Percentiles rank a stretch among this genome's conserved stretches.
Conservation (phyloP, 1,284 basidiomycete genomes). For the Tremellales sp. region DNA sequence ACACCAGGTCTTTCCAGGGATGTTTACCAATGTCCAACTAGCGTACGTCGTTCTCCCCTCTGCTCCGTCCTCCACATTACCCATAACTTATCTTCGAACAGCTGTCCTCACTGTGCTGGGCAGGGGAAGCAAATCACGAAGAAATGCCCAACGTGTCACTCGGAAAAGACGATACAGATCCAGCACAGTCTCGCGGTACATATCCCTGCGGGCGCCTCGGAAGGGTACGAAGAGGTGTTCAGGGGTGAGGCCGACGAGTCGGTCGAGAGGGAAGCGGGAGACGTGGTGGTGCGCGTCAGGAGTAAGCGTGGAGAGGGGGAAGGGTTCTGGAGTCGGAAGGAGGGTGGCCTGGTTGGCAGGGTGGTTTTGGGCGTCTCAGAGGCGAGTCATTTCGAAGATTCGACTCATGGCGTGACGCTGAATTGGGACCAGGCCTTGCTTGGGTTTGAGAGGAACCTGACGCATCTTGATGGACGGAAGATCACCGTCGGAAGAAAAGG, state of each 20-base stretch:
- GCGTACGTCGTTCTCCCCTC: constrained; percentile 31
- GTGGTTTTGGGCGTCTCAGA: constrained; percentile 86
- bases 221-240: constrained; percentile 85
- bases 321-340: constrained; percentile 81
- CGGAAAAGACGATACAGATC: constrained; percentile 68
- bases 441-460: constrained; percentile 63
- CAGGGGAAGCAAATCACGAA: constrained; percentile 70
- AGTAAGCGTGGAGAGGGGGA: constrained; percentile 60
- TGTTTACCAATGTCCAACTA: constrained; percentile 61
- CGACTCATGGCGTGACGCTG: neutral
- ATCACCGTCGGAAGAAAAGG: constrained; percentile 66
- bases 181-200: constrained; percentile 66
- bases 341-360: constrained; percentile 80
- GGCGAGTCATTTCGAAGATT: constrained; percentile 51
- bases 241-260: constrained; percentile 90
- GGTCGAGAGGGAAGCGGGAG: constrained; percentile 87
- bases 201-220: constrained; percentile 80
- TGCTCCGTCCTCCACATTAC: neutral
- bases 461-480: constrained; percentile 82
- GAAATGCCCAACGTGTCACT: constrained; percentile 75
- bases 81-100: constrained; percentile 45
- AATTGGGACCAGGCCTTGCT: constrained; percentile 41
- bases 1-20: constrained; percentile 92
- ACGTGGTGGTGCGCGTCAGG: constrained; percentile 76
- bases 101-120: constrained; percentile 72